Conservation (phyloP, 2,329 filamentous ascomycete genomes). For the Tolypocladium nubicola region DNA sequence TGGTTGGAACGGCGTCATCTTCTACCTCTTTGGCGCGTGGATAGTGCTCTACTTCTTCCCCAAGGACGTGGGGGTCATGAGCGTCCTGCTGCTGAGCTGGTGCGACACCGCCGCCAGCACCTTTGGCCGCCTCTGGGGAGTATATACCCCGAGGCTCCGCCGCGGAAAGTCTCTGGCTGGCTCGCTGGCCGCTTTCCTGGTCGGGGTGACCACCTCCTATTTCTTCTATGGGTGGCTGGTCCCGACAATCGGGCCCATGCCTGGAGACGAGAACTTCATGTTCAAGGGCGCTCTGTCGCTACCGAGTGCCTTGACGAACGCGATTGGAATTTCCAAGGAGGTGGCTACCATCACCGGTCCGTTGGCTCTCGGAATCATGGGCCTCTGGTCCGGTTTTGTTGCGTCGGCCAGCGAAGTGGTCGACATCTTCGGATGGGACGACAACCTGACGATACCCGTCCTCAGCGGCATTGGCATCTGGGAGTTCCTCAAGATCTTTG, state of each 20-base stretch:
- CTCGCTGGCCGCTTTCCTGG: constrained; percentile 69
- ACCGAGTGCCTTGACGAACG: constrained; percentile 45
- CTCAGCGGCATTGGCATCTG: constrained; percentile 82
- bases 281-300: constrained; percentile 70
- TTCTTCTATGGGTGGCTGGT: constrained; percentile 85
- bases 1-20: constrained; percentile 94
- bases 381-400: constrained; percentile 77
- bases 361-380: constrained; percentile 68
- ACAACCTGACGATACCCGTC: constrained; percentile 93
- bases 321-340: constrained; percentile 48
- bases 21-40: constrained; percentile 88
- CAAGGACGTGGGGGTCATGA: constrained; percentile 86
- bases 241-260: constrained; percentile 54
- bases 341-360: constrained; percentile 57
- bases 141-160: constrained; percentile 77
- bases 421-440: constrained; percentile 89
- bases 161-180: constrained; percentile 87
- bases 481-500: constrained; percentile 84
- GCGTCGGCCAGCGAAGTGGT: constrained; percentile 84
- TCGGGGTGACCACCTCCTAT: constrained; percentile 72
- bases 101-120: constrained; percentile 96
- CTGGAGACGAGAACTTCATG: constrained; percentile 62
- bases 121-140: constrained; percentile 80
- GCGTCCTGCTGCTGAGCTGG: constrained; percentile 87
- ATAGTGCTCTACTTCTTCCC: constrained; percentile 76